Conservation (phyloP, 106 monocot species). For the Acorus gramineus region DNA sequence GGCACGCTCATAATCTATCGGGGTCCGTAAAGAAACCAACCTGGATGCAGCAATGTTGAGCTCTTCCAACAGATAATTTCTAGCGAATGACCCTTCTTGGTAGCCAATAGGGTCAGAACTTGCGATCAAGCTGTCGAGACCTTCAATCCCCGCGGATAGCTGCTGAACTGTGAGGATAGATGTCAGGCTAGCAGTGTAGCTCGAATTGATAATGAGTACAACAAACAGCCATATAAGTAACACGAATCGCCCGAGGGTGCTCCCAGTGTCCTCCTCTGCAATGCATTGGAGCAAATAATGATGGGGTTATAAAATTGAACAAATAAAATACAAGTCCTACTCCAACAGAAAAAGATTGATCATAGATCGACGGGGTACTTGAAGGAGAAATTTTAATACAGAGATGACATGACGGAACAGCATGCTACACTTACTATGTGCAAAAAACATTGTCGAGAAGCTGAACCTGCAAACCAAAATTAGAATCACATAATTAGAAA, state of each 20-base stretch:
- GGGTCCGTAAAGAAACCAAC: slow-evolving; percentile 36
- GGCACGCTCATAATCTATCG: slow-evolving; percentile 55
- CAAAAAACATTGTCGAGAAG: slow-evolving; percentile 96
- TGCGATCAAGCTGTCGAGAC: slow-evolving; percentile 64
- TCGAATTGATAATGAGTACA: slow-evolving; percentile 83
- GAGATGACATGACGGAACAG: too few relatives aligned
- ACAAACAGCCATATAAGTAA: slow-evolving; percentile 87
- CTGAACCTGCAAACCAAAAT: slow-evolving; percentile 67
- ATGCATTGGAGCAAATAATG: background rate
- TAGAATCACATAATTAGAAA: background rate
- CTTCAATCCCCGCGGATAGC: slow-evolving; percentile 54
- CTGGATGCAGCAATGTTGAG: slow-evolving; percentile 51
- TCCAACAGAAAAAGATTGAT: background rate
- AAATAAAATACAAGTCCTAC: background rate
- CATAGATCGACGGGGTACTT: background rate
- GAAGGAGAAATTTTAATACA: too few relatives aligned
- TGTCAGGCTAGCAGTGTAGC: slow-evolving; percentile 92
- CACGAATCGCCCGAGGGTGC: slow-evolving; percentile 71
- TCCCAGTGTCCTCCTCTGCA: slow-evolving; percentile 66
- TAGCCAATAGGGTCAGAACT: slow-evolving; percentile 64
- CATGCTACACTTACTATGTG: slow-evolving; percentile 62
- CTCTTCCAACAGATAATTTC: slow-evolving; percentile 63
- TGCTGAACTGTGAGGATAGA: slow-evolving; percentile 93
- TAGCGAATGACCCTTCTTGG: slow-evolving; percentile 70
- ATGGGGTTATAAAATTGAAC: background rate